Evolutionary conservation across 1,284 basidiomycete species (phyloP).

Genomic region (Cutaneotrichosporon sp.): DNA sequence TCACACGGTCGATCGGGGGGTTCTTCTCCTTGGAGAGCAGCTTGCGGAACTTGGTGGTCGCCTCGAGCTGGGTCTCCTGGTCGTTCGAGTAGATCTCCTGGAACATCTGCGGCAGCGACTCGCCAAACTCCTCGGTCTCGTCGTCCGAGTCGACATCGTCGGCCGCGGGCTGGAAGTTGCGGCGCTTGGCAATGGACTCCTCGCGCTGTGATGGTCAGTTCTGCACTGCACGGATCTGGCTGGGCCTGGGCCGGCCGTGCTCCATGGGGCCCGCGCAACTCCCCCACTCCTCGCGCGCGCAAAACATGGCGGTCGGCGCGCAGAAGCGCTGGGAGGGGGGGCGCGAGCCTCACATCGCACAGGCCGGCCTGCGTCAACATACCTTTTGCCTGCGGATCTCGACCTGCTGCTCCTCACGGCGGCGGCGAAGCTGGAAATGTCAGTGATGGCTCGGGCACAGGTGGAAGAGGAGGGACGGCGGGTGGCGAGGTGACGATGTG

Average conservation of each 20-base stretch:
- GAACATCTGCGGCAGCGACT: slow-evolving; percentile 75
- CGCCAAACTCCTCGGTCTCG: slow-evolving; percentile 63
- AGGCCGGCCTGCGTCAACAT: slow-evolving; percentile 18
- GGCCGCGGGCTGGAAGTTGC: slow-evolving; percentile 78
- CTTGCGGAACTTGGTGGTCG: slow-evolving; percentile 95
- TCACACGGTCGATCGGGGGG: slow-evolving; percentile 98
- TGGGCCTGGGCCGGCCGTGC: neutral
- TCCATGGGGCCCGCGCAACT: neutral
- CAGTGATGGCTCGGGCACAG: neutral
- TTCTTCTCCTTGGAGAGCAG: slow-evolving; percentile 99
- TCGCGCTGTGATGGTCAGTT: slow-evolving; percentile 61
- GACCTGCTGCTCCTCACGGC: slow-evolving; percentile 94
- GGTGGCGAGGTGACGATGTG: neutral
- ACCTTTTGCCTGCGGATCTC: slow-evolving; percentile 92
- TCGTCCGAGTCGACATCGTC: slow-evolving; percentile 76
- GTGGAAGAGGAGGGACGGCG: slow-evolving; percentile 5
- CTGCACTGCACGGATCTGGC: neutral
- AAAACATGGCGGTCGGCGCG: neutral
- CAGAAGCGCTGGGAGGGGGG: too few relatives aligned
- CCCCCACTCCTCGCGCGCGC: neutral
- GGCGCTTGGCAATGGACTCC: slow-evolving; percentile 93
- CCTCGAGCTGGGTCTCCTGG: slow-evolving; percentile 87
- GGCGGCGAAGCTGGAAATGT: slow-evolving; percentile 68
- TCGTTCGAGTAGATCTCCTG: slow-evolving; percentile 89
- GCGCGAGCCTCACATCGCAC: neutral